phyloP scores from a whole-genome alignment of 139 green algal species.

The Deuterostichococcus epilithicus region DNA sequence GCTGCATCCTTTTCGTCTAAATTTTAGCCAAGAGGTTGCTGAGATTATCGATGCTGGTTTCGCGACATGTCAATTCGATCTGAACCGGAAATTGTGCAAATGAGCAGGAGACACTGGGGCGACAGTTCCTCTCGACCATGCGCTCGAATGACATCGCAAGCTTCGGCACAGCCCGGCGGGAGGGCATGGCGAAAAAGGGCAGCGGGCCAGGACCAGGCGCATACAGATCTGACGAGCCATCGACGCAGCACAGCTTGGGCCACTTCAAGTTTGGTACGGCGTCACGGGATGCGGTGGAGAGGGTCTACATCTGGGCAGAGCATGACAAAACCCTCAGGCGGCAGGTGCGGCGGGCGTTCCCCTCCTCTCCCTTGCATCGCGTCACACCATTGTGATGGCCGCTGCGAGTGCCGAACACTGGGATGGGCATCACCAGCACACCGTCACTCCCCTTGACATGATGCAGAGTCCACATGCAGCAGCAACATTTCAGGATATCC shows the following conservation, averaged over 20 bases:
- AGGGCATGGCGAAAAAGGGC: constrained; percentile 23
- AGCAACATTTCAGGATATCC: neutral
- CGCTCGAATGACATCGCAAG: constrained; percentile 4
- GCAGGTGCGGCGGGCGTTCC: neutral
- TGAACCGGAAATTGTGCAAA: neutral
- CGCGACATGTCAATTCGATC: too few species aligned
- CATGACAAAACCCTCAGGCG: constrained; percentile 34
- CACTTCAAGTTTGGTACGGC: constrained; percentile 20
- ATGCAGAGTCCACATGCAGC: neutral
- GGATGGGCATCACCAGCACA: neutral
- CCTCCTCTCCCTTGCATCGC: neutral
- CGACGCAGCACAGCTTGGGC: neutral
- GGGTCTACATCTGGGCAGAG: constrained; percentile 32
- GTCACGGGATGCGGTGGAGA: constrained; percentile 23
- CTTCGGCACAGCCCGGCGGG: constrained; percentile 35
- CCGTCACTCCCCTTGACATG: neutral
- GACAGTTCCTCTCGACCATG: constrained; percentile 24
- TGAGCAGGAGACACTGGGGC: constrained; percentile 12
- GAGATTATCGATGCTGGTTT: too few species aligned
- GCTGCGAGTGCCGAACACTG: neutral
- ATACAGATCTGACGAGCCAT: constrained; percentile 20
- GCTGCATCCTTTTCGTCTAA: neutral
- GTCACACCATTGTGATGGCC: neutral
- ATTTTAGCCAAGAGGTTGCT: too few species aligned
- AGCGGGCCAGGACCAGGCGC: constrained; percentile 32